A percentile compares a stretch with the other conserved stretches of the same genome.
Evolutionary conservation across 176 grass and related monocot species (phyloP).

Genomic region (Phyllostachys edulis): DNA sequence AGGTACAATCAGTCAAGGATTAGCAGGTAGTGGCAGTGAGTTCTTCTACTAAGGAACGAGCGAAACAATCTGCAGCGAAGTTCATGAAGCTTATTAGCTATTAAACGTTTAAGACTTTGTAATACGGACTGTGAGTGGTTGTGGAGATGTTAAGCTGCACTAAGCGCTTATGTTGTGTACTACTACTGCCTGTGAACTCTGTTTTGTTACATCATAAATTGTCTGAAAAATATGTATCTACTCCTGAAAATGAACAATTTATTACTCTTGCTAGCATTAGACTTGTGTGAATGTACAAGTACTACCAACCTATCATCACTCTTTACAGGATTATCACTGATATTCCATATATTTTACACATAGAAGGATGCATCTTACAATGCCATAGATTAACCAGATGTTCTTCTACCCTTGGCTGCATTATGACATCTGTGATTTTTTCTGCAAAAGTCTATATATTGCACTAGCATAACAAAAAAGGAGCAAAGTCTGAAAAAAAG

Average conservation of each 20-base stretch:
- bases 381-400: not conserved
- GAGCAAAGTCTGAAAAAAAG: too few relatives aligned
- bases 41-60: constrained; percentile 17
- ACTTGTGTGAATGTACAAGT: not conserved
- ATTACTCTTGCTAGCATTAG: not conserved
- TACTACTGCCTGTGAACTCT: not conserved
- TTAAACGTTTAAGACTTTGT: not conserved
- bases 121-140: not conserved
- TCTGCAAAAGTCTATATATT: not conserved
- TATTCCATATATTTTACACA: not conserved
- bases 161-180: not conserved
- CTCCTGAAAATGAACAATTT: not conserved
- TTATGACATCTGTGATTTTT: not conserved
- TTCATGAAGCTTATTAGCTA: constrained; percentile 22
- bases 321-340: not conserved
- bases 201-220: not conserved
- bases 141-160: constrained; percentile 6
- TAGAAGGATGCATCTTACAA: not conserved
- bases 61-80: constrained; percentile 12
- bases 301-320: not conserved
- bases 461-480: not conserved
- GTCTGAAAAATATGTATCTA: not conserved
- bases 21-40: constrained; percentile 2
- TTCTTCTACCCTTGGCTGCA: not conserved
- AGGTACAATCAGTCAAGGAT: constrained; percentile 11